Percentiles rank a stretch among this genome's conserved stretches.
Conservation (phyloP, 441 rosid genomes). For the Theobroma grandiflorum region DNA sequence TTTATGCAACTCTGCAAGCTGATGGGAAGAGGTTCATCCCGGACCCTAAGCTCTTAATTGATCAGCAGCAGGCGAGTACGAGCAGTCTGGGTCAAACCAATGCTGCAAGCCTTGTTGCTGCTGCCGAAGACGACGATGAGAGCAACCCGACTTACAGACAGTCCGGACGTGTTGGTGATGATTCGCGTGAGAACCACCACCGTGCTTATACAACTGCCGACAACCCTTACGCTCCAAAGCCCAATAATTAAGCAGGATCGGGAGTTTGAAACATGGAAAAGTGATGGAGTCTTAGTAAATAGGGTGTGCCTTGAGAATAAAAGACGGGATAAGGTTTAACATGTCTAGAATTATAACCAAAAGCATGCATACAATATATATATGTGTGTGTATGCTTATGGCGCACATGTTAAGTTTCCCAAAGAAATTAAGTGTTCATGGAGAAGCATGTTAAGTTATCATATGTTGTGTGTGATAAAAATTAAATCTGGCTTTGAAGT, state of each 20-base stretch:
- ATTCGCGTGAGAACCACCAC: neutral
- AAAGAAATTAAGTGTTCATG: too few relatives aligned
- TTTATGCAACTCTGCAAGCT: neutral
- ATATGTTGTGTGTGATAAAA: too few relatives aligned
- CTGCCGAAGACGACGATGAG: neutral
- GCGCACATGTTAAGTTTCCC: too few relatives aligned
- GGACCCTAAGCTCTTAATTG: neutral
- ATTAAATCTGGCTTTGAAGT: too few relatives aligned
- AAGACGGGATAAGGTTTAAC: too few relatives aligned
- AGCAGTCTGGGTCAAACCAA: neutral
- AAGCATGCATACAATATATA: too few relatives aligned
- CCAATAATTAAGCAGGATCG: neutral
- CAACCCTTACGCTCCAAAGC: neutral
- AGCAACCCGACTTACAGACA: neutral
- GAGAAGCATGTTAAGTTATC: too few relatives aligned
- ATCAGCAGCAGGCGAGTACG: neutral
- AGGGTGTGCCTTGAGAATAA: too few relatives aligned
- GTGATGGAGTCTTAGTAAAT: too few relatives aligned
- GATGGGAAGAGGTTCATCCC: neutral
- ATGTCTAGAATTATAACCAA: too few relatives aligned
- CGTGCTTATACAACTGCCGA: neutral
- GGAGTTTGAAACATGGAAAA: too few relatives aligned
- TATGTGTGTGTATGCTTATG: too few relatives aligned
- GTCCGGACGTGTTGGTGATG: neutral
- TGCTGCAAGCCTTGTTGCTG: conserved; percentile 3